These are phyloP conservation scores for Arbutus unedo DNA, from an alignment of 148 eudicot genomes.

Conservation along the genomic window DNA sequence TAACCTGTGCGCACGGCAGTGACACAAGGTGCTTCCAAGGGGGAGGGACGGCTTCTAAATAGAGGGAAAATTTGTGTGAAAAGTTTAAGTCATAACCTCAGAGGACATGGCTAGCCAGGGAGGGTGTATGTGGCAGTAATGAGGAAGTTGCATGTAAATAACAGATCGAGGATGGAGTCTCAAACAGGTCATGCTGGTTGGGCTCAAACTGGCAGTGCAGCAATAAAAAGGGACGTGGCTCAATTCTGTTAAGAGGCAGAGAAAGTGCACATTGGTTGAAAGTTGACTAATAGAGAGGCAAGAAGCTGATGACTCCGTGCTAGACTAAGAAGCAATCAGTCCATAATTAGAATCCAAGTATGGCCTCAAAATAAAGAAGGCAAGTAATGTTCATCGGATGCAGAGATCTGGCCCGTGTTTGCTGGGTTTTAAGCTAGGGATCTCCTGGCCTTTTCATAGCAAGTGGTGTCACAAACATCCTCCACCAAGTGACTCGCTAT, in stretches of 20 bases:
- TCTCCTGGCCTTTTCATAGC: neutral
- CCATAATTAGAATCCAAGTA: neutral
- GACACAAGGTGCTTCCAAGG: neutral
- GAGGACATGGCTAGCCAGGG: neutral
- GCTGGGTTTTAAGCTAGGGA: neutral
- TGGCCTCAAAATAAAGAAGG: neutral
- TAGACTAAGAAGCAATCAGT: neutral
- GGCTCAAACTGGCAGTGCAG: neutral
- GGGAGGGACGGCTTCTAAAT: conserved; percentile 5
- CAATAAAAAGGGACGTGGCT: neutral
- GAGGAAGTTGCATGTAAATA: neutral
- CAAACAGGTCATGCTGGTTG: neutral
- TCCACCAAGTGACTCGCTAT: neutral
- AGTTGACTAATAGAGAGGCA: neutral
- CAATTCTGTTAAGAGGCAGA: neutral
- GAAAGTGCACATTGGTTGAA: neutral
- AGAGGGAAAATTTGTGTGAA: neutral
- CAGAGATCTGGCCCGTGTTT: neutral
- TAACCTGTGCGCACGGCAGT: neutral
- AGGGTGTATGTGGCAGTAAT: neutral
- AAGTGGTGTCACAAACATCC: neutral
- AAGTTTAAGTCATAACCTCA: neutral
- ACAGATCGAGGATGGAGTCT: neutral
- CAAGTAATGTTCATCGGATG: neutral
- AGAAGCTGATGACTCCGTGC: neutral